A percentile compares a stretch with the other conserved stretches of the same genome.
These are phyloP conservation scores for Diaporthe ilicicola DNA, from an alignment of 2,329 filamentous ascomycete species.

Conservation along the genomic window DNA sequence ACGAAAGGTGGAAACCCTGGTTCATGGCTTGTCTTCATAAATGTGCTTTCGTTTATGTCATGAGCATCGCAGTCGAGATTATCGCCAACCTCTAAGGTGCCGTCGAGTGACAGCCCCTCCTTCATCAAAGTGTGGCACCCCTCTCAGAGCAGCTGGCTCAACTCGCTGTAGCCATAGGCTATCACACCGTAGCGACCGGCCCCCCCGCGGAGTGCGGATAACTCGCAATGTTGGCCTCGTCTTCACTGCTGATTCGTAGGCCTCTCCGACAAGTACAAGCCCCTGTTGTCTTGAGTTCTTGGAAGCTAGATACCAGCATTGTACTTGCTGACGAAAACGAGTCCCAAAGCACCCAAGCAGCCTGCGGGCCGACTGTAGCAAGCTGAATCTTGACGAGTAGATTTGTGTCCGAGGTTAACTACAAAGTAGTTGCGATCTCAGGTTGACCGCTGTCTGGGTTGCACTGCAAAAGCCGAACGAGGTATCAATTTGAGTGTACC, in stretches of 20 bases:
- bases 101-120: neutral
- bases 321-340: too few species aligned
- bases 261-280: neutral
- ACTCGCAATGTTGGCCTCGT: neutral
- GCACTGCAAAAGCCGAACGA: neutral
- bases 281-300: neutral
- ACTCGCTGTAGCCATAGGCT: neutral
- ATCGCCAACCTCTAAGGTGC: too few species aligned
- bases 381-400: too few species aligned
- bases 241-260: neutral
- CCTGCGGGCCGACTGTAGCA: too few species aligned
- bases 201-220: neutral
- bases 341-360: too few species aligned
- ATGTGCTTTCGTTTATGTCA: too few species aligned
- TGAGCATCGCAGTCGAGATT: neutral
- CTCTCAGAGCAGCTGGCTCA: neutral
- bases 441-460: too few species aligned
- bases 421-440: too few species aligned
- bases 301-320: too few species aligned
- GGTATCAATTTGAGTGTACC: too few species aligned
- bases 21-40: neutral
- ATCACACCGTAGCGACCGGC: neutral
- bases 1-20: neutral
- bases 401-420: too few species aligned
- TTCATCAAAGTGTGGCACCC: neutral